A percentile compares a stretch with the other conserved stretches of the same genome.
Evolutionary conservation across 345 rosid species (phyloP).

Genomic region (Gossypium sturtianum): DNA sequence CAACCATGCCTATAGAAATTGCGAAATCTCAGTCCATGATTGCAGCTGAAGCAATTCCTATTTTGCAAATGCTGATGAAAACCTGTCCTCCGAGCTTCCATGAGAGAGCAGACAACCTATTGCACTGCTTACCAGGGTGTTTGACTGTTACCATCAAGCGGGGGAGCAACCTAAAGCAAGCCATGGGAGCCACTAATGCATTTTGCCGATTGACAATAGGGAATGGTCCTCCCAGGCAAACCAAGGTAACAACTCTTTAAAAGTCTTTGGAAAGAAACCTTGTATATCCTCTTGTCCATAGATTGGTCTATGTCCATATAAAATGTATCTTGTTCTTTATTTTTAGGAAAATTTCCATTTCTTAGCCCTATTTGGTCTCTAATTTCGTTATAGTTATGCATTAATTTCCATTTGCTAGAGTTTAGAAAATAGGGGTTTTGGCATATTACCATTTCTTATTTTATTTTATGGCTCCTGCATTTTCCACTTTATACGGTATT

Average conservation of each 20-base stretch:
- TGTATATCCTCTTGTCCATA: not conserved
- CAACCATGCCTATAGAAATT: constrained; percentile 63
- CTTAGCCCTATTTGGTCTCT: not conserved
- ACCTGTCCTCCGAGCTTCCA: constrained; percentile 80
- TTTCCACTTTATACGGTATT: not conserved
- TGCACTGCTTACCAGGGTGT: constrained; percentile 92
- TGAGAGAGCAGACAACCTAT: constrained; percentile 71
- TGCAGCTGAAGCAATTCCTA: constrained; percentile 80
- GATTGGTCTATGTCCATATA: not conserved
- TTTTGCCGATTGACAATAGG: constrained; percentile 82
- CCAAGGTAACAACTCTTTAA: constrained; percentile 47
- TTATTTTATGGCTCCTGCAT: not conserved
- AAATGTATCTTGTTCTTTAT: not conserved
- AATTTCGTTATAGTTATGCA: not conserved
- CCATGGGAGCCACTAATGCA: constrained; percentile 74
- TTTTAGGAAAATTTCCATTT: not conserved
- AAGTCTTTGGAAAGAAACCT: not conserved
- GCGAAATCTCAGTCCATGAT: constrained; percentile 79
- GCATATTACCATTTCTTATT: not conserved
- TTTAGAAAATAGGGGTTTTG: not conserved
- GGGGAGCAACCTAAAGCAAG: constrained; percentile 77
- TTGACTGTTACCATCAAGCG: constrained; percentile 72
- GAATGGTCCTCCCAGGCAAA: constrained; percentile 76
- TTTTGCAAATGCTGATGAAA: constrained; percentile 76
- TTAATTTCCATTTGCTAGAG: not conserved